These are phyloP conservation scores for Anthostomella pinea DNA, from an alignment of 2,329 filamentous ascomycete genomes.

Conservation along the genomic window DNA sequence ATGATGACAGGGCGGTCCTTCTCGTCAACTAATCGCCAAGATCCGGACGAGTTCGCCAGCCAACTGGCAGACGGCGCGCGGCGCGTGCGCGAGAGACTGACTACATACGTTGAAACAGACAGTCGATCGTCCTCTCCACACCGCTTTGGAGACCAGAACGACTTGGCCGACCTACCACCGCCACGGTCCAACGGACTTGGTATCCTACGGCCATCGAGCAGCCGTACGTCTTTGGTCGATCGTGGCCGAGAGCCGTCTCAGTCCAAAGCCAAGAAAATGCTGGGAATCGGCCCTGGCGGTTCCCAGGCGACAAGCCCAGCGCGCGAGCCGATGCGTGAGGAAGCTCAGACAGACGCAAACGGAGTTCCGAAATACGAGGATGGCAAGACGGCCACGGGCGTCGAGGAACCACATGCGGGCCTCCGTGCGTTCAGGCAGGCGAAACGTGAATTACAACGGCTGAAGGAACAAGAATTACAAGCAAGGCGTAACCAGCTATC, in stretches of 20 bases:
- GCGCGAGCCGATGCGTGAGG: conserved; percentile 14
- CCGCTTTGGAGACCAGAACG: conserved; percentile 29
- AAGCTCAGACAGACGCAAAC: conserved; percentile 5
- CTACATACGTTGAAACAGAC: conserved; percentile 65
- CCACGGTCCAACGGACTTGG: conserved; percentile 55
- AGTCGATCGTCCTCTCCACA: conserved; percentile 45
- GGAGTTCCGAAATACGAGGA: conserved; percentile 12
- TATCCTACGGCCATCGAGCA: conserved; percentile 65
- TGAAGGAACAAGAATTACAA: conserved; percentile 51
- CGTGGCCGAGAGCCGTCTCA: conserved; percentile 39
- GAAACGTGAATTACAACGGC: conserved; percentile 53
- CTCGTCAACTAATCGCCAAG: conserved; percentile 6
- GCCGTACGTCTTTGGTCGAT: conserved; percentile 61
- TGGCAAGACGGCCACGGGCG: conserved; percentile 15
- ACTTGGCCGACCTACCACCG: conserved; percentile 30
- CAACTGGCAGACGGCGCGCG: conserved; percentile 69
- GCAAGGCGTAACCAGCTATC: conserved; percentile 38
- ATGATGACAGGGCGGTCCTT: neutral
- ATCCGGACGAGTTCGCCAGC: conserved; percentile 66
- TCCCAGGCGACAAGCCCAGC: conserved; percentile 22
- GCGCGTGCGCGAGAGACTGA: conserved; percentile 70
- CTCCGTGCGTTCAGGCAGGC: conserved; percentile 57
- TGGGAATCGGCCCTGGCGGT: conserved; percentile 50
- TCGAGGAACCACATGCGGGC: conserved; percentile 42
- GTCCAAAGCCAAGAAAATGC: conserved; percentile 59